Evolutionary conservation across 108 stramenopile species (phyloP), one percentile per base, ranked within the genome.

Genomic region (Aurantiochytrium sp.): DNA sequence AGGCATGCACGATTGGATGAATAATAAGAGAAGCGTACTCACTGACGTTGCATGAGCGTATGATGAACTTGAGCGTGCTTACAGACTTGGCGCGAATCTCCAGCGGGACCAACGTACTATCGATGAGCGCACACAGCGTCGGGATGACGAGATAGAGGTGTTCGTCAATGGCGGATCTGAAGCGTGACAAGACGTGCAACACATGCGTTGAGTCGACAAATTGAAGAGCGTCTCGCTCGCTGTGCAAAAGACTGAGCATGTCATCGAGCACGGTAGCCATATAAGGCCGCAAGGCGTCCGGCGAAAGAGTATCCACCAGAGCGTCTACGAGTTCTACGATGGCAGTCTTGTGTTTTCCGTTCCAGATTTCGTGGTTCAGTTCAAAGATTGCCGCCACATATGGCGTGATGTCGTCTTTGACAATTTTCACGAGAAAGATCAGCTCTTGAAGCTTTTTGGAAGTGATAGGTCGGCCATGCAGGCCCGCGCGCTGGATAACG

Each of bases 301-400:
- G 25, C 8, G 10, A 16, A 6, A 83, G 76, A 16, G 76, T 83
- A 12, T 23, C 49, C 10, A 83, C 76, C 1, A 83, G 19, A 6
- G 51, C 4, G n/a, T 53, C 23, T 19, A 23, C 51, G 12, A 83
- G 76, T 1, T 23, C 1, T 12, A 83, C 49, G 23, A 53, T 83
- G 76, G 45, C 76, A 23, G 1, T 21, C 51, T 53, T 83, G 49
- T 23, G 51, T 6, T 53, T 53, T 6, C 45, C 51, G 25, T 53
- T 53, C 76, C 76, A 83, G 76, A 83, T 47, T 12, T 96, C 94
- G 60, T 94, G 94, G 5, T 96, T 93, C 8, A 98, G 93, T 53
- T 97, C 96, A 89, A 98, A 97, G 60, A 99, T 96, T 19, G 93
- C 94, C 5, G 95, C 91, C 4, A 98, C 89, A 89, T 96, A 98